Base-by-base conservation (phyloP, 1,284 basidiomycete species). In the Moesziomyces aphidis region DNA sequence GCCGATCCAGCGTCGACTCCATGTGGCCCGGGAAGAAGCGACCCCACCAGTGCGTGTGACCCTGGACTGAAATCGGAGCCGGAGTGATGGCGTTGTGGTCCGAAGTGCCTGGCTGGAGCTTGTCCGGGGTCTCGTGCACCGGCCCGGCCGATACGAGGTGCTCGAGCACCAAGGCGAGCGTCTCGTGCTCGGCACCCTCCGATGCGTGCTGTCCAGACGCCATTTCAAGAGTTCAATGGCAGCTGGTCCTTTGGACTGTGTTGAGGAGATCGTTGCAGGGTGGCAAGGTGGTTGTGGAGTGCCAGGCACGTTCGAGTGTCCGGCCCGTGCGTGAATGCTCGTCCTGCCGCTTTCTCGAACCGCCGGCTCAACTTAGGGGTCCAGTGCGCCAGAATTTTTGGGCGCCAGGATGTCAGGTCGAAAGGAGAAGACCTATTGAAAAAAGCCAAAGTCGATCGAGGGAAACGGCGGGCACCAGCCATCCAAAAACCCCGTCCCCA, bases 11-110 rank as follows among this genome's bases (percentile, higher is more conserved):
- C 7, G 65, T 56, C 26, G 62, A 63, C 5, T 72, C 63, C 34
- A 70, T 55, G 23, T 26, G 50, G 28, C 51, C 60, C 0, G 73
- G 76, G 56, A 76, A 78, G 66, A 78, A 78, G 21, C 61, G 50
- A 21, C 58, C 26, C 62, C 69, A 78, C 76, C 76, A 78, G 24
- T 55, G 50, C 43, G 50, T 44, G 46, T 69, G 48, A 55, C 57
- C 49, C 23, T 62, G 55, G 23, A 55, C 61, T 3, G 76, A 72
- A 4, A 61, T 24, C 9, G 46, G 50, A 11, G 43, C 76, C 1
- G 73, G 76, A 19, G 74, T 77, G 31, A 77, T 34, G 19, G 74
- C 74, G 0, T 54, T 50, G 39, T 77, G 70, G 5, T 67, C 54
- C 23, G 66, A 58, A 17, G 53, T 66, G 43, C 50, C 59, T 9